These are phyloP conservation scores for Brettanomyces custersianus DNA, from an alignment of 805 yeast genomes.

Conservation along the genomic window DNA sequence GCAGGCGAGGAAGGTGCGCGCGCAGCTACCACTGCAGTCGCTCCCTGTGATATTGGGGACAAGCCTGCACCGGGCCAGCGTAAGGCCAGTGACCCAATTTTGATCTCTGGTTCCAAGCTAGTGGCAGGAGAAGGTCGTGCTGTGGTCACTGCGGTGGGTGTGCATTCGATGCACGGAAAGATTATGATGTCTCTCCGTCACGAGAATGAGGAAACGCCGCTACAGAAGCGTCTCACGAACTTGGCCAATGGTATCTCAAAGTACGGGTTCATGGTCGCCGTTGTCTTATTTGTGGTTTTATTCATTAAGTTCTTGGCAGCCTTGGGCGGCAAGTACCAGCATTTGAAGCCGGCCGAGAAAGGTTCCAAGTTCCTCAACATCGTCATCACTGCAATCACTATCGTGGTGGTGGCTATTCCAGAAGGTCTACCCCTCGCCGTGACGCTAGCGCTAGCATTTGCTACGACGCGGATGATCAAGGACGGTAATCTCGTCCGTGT, in stretches of 20 bases:
- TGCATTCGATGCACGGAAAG: conserved; percentile 81
- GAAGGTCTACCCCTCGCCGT: conserved; percentile 98
- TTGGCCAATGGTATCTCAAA: conserved; percentile 94
- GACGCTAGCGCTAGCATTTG: conserved; percentile 92
- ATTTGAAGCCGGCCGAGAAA: conserved; percentile 54
- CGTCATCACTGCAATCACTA: conserved; percentile 82
- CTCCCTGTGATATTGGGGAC: conserved; percentile 31
- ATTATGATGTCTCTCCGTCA: conserved; percentile 73
- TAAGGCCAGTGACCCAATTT: conserved; percentile 61
- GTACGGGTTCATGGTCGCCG: conserved; percentile 82
- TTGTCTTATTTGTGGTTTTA: conserved; percentile 69
- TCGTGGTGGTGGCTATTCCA: conserved; percentile 97
- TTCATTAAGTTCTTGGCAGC: conserved; percentile 68
- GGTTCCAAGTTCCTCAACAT: conserved; percentile 80
- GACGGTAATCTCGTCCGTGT: conserved; percentile 96
- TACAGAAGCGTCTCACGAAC: conserved; percentile 70
- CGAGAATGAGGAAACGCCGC: conserved; percentile 80
- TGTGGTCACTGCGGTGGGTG: conserved; percentile 85
- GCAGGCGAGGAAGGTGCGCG: conserved; percentile 18
- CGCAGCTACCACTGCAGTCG: conserved; percentile 5
- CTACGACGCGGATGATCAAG: conserved; percentile 95
- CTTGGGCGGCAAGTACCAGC: conserved; percentile 36
- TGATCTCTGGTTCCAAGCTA: conserved; percentile 87
- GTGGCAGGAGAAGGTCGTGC: conserved; percentile 82
- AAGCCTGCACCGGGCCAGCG: conserved; percentile 5